Percentiles rank a stretch among this genome's conserved stretches.
Evolutionary conservation across 164 flowering plant species (phyloP).

Genomic region (Buxus sempervirens): DNA sequence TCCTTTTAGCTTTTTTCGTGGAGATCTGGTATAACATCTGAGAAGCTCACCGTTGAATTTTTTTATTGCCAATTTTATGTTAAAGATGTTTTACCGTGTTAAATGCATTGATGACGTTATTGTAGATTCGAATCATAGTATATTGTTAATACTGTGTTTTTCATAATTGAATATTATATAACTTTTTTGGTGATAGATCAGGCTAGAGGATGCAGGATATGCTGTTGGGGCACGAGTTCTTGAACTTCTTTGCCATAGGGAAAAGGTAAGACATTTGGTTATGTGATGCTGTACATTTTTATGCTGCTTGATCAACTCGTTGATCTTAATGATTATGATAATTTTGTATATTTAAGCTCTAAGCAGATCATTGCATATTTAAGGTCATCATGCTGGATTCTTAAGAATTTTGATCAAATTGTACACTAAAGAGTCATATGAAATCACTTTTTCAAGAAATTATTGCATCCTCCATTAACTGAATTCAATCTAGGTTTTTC

Average conservation of each 20-base stretch:
- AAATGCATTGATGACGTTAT: background rate
- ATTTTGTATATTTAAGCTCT: no score
- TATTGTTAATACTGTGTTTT: background rate
- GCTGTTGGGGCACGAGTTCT: conserved; percentile 92
- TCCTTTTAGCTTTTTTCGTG: background rate
- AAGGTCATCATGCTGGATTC: no score
- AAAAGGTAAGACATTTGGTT: conserved; percentile 51
- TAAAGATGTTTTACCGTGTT: background rate
- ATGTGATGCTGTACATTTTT: background rate
- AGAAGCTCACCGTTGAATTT: background rate
- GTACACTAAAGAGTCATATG: background rate
- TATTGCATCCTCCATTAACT: no score
- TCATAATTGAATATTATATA: background rate
- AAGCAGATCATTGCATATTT: no score
- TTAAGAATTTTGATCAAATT: background rate
- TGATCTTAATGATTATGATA: no score
- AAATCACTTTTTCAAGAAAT: no score
- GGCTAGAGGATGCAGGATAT: conserved; percentile 99
- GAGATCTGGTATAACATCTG: background rate
- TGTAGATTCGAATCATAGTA: background rate
- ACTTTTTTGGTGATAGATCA: conserved; percentile 20
- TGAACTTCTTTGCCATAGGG: conserved; percentile 96
- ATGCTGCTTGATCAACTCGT: background rate
- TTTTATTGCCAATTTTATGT: background rate
- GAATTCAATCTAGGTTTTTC: background rate